Conservation (phyloP, 352 stramenopile species). For the Phytophthora pistaciae region DNA sequence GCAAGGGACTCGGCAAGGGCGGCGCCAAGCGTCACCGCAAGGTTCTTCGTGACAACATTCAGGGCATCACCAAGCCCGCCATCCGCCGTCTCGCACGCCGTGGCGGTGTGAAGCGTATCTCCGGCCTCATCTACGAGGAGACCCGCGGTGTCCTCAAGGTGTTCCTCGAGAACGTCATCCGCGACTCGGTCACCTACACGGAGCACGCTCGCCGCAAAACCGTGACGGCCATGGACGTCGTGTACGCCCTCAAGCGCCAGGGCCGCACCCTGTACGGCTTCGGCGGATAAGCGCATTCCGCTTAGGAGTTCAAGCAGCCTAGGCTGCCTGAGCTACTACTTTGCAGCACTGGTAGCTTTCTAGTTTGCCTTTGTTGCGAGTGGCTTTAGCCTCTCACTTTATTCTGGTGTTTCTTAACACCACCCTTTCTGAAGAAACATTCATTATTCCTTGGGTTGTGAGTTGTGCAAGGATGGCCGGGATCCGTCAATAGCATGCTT, state of each 20-base stretch:
- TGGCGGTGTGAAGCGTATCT: conserved; percentile 98
- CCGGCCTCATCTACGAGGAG: conserved; percentile 98
- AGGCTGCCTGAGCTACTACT: no score
- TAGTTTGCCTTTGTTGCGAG: no score
- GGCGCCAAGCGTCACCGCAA: conserved; percentile 90
- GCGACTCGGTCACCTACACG: conserved; percentile 96
- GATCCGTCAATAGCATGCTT: no score
- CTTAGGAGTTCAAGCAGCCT: no score
- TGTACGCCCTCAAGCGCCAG: conserved; percentile 98
- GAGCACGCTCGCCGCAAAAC: conserved; percentile 97
- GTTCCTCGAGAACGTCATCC: conserved; percentile 99
- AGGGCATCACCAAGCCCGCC: conserved; percentile 94
- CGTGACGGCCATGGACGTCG: conserved; percentile 98
- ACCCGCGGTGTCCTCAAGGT: conserved; percentile 98
- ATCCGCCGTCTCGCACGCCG: conserved; percentile 98
- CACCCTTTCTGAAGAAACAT: no score
- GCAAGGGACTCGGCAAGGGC: conserved; percentile 86
- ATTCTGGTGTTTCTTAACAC: conserved; percentile 86
- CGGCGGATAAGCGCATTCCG: conserved; percentile 65
- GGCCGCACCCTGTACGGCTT: conserved; percentile 96
- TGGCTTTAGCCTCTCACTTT: no score
- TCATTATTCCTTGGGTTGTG: no score
- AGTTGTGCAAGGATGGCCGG: no score
- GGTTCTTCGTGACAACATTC: conserved; percentile 92
- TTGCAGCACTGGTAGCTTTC: no score